Conservation (phyloP, 108 stramenopile species). For the Skeletonema potamos region DNA sequence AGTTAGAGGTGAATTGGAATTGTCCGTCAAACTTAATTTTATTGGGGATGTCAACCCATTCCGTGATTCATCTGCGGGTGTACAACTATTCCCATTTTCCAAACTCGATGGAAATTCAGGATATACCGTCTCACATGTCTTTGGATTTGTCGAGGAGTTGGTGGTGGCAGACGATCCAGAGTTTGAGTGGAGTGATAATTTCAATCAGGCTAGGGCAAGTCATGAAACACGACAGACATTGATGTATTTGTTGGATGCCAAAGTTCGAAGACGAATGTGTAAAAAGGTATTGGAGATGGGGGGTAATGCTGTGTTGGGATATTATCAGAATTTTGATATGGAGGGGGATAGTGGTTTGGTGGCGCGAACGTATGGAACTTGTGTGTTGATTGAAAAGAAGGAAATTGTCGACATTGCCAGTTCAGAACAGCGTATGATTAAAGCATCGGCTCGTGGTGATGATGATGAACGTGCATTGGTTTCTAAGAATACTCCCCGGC, state of each 20-base stretch:
- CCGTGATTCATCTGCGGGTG: slow-evolving; percentile 93
- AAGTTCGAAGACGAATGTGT: slow-evolving; percentile 90
- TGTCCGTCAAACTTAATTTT: slow-evolving; percentile 91
- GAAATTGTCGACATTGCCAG: slow-evolving; percentile 18
- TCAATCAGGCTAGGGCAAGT: slow-evolving; percentile 72
- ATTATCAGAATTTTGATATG: slow-evolving; percentile 91
- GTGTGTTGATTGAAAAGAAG: slow-evolving; percentile 68
- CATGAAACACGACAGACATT: slow-evolving; percentile 93
- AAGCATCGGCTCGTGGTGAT: background rate
- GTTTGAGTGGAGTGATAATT: slow-evolving; percentile 88
- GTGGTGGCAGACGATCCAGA: slow-evolving; percentile 98
- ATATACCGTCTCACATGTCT: slow-evolving; percentile 74
- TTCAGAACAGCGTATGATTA: background rate
- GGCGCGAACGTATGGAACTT: slow-evolving; percentile 95
- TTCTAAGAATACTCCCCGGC: slow-evolving; percentile 27
- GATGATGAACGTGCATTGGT: slow-evolving; percentile 12
- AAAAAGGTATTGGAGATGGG: slow-evolving; percentile 90
- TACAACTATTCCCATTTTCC: slow-evolving; percentile 93
- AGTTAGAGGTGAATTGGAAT: slow-evolving; percentile 83
- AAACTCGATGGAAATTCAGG: slow-evolving; percentile 80
- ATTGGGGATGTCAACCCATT: slow-evolving; percentile 97
- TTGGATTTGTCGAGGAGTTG: slow-evolving; percentile 97
- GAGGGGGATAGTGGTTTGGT: slow-evolving; percentile 98
- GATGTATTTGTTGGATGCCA: slow-evolving; percentile 87
- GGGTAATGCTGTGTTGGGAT: slow-evolving; percentile 92